Evolutionary conservation across 257 asterid species (phyloP).

Genomic region (Verbena officinalis): DNA sequence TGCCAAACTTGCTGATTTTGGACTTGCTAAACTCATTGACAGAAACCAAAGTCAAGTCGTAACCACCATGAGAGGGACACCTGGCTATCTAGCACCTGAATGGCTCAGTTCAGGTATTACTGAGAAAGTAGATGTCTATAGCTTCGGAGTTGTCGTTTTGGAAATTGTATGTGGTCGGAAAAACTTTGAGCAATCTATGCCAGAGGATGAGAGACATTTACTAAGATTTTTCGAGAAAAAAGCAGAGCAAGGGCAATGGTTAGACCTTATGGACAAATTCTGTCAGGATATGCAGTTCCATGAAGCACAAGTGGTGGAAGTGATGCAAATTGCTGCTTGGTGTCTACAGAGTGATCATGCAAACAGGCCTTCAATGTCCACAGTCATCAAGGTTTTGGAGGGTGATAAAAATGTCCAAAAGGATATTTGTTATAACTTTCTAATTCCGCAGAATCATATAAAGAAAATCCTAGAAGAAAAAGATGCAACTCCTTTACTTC

Average conservation of each 20-base stretch:
- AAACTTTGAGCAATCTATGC: conserved; percentile 19
- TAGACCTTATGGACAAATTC: conserved; percentile 24
- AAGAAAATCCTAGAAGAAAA: too few species aligned
- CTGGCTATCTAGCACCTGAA: conserved; percentile 37
- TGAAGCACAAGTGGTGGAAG: conserved; percentile 20
- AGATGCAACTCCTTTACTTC: conserved; percentile 25
- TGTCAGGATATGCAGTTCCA: conserved; percentile 16
- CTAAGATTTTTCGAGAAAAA: conserved; percentile 25
- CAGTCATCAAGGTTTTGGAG: conserved; percentile 30
- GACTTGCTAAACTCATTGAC: conserved; percentile 35
- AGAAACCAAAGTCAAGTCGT: conserved; percentile 36
- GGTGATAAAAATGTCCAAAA: conserved; percentile 14
- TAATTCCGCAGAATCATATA: too few species aligned
- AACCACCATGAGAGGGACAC: conserved; percentile 43
- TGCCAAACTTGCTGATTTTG: conserved; percentile 37
- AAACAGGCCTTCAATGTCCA: conserved; percentile 34
- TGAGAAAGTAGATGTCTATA: conserved; percentile 41
- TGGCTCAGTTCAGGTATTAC: conserved; percentile 34
- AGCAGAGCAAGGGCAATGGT: conserved; percentile 26
- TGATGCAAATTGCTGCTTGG: conserved; percentile 35
- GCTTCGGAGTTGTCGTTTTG: conserved; percentile 39
- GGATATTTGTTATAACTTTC: conserved; percentile 10
- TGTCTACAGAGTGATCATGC: conserved; percentile 27
- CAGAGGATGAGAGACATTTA: conserved; percentile 31
- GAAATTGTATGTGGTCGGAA: conserved; percentile 36